These are phyloP conservation scores for Domatiomyces catenatus DNA, from an alignment of 2,329 filamentous ascomycete genomes.

Conservation along the genomic window DNA sequence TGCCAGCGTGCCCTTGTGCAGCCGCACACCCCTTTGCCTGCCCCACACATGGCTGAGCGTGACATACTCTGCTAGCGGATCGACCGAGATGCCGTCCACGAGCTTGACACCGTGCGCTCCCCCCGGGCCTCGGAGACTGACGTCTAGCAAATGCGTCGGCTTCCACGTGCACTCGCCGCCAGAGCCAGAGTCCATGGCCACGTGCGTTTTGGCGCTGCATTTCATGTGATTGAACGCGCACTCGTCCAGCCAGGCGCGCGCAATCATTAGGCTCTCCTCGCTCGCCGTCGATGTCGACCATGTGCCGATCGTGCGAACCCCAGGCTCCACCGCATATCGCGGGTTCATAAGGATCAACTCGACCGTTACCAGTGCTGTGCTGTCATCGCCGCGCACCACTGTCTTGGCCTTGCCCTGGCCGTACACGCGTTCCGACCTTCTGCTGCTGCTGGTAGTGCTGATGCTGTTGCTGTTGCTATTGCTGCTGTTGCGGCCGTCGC, in stretches of 20 bases:
- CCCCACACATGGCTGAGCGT: conserved; percentile 18
- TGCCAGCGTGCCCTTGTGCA: conserved; percentile 15
- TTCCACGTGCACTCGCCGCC: conserved; percentile 9
- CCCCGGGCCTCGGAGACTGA: conserved; percentile 11
- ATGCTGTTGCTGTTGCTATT: background rate
- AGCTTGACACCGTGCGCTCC: conserved; percentile 14
- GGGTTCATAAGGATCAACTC: conserved; percentile 18
- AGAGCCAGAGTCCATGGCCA: background rate
- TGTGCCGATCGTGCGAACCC: conserved; percentile 13
- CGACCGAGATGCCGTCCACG: conserved; percentile 15
- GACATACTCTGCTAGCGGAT: conserved; percentile 15
- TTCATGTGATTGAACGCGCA: conserved; percentile 18
- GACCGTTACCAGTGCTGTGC: conserved; percentile 6
- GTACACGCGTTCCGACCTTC: background rate
- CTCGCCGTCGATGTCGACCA: conserved; percentile 12
- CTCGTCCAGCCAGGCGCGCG: conserved; percentile 16
- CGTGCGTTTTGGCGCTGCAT: conserved; percentile 12
- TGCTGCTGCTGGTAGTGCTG: background rate
- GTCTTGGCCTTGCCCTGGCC: conserved; percentile 2
- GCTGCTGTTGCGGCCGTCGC: background rate
- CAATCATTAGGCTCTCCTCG: conserved; percentile 14
- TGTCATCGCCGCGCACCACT: no score
- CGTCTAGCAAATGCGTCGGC: conserved; percentile 16
- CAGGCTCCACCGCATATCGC: conserved; percentile 16
- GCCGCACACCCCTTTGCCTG: conserved; percentile 11